These are phyloP conservation scores for Starmerella bombicola DNA, from an alignment of 805 yeast genomes.

Conservation along the genomic window DNA sequence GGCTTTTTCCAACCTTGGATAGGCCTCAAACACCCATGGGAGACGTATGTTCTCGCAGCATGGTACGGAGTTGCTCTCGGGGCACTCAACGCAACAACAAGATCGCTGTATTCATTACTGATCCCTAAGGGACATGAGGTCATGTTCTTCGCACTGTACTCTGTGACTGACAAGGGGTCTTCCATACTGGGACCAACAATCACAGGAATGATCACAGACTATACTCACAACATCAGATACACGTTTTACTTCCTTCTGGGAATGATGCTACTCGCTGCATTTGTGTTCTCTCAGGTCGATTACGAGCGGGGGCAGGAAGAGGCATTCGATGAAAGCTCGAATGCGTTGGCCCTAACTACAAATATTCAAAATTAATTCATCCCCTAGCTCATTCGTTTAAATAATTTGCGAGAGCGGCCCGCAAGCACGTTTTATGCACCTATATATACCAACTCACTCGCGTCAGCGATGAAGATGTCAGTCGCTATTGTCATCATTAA, in stretches of 20 bases:
- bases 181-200: conserved; percentile 61
- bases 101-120: conserved; percentile 54
- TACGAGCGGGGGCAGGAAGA: conserved; percentile 50
- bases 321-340: conserved; percentile 27
- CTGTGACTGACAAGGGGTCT: conserved; percentile 71
- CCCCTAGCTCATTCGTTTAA: too few species aligned
- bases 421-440: too few species aligned
- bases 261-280: conserved; percentile 43
- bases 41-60: conserved; percentile 54
- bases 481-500: too few species aligned
- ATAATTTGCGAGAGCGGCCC: too few species aligned
- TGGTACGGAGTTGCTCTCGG: conserved; percentile 73
- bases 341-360: not conserved
- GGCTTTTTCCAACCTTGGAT: conserved; percentile 46
- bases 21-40: conserved; percentile 52
- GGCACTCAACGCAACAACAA: conserved; percentile 54
- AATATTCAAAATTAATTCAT: not conserved
- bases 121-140: conserved; percentile 68
- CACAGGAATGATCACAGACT: conserved; percentile 60
- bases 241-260: conserved; percentile 52
- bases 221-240: conserved; percentile 60
- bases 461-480: too few species aligned
- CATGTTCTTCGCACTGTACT: conserved; percentile 60
- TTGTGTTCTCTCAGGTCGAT: conserved; percentile 43
- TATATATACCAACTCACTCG: too few species aligned